Percentiles rank a stretch among this genome's conserved stretches.
Evolutionary conservation across 129 eudicot species (phyloP).

Genomic region (Flaveria ramosissima): DNA sequence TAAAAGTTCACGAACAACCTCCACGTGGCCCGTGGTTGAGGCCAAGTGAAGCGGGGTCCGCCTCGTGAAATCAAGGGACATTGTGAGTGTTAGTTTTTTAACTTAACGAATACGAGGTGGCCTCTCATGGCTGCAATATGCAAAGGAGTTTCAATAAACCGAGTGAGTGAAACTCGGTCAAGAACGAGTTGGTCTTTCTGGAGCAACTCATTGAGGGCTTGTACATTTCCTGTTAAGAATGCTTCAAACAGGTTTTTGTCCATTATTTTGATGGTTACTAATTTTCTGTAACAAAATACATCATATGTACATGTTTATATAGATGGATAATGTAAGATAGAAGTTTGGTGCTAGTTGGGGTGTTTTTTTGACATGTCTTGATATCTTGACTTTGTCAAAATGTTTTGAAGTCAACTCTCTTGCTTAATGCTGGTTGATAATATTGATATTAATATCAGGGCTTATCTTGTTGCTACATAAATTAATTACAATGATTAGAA

Average conservation of each 20-base stretch:
- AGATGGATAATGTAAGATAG: not conserved
- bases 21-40: constrained; percentile 25
- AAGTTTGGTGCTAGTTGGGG: not conserved
- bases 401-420: constrained; percentile 27
- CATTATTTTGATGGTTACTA: constrained; percentile 11
- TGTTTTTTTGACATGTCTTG: constrained; percentile 23
- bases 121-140: constrained; percentile 36
- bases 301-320: constrained; percentile 4
- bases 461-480: too few relatives aligned
- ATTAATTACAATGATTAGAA: too few relatives aligned
- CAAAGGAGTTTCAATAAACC: constrained; percentile 29
- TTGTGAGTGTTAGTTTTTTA: constrained; percentile 24
- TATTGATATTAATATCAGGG: too few relatives aligned
- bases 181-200: constrained; percentile 34
- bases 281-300: not conserved
- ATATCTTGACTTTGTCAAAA: constrained; percentile 1
- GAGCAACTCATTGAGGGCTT: constrained; percentile 25
- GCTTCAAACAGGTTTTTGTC: constrained; percentile 31
- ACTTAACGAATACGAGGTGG: constrained; percentile 22
- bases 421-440: constrained; percentile 14
- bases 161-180: constrained; percentile 26
- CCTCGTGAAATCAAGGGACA: constrained; percentile 19
- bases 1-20: constrained; percentile 22
- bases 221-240: constrained; percentile 28
- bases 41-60: constrained; percentile 38